Base-by-base conservation (phyloP, 768 basidiomycete species). In the Trametes elegans region DNA sequence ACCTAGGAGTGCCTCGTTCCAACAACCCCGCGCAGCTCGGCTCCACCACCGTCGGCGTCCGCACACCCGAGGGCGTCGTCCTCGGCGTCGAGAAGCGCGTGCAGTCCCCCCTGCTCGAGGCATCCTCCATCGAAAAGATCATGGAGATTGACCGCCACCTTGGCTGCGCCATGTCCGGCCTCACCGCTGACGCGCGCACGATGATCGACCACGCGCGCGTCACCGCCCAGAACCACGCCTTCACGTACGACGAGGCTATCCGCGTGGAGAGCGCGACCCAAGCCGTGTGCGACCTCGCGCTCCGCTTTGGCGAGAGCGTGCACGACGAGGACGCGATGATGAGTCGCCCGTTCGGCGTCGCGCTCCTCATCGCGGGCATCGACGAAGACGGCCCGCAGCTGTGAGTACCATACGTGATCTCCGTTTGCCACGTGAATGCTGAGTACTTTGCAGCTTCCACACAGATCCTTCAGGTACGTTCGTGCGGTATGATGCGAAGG, bases 141-240 rank as follows among this genome's bases (percentile, higher is more conserved):
- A 98, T 99, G 96, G 97, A 99, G 76, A 98, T 99, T 66, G 97
- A 98, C 75, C 62, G 72, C 11, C 97, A 99, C 75, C 84, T 99
- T 56, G 97, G 94, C 9, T 98, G 95, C 64, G 97, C 97, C 54
- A 98, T 98, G 95, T 95, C 93, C 41, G 90, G 90, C 28, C 81
- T 99, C 58, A 97, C 93, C 52, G 96, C 97, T 51, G 97, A 99
- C 74, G 96, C 97, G 40, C 85, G 97, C 59, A 99, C 97, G 43
- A 99, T 99, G 91, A 92, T 99, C 72, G 97, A 99, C 81, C 97
- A 99, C 68, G 97, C 97, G 24, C 83, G 97, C 57, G 95, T 99
- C 54, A 98, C 97, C 5, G 83, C 91, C 13, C 92, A 96, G 72
- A 94, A 93, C 71, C 97, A 99, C 72, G 72, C 85, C 3, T 99